phyloP scores from a whole-genome alignment of 2,329 filamentous ascomycete species.

The Mycocentrospora acerina region DNA sequence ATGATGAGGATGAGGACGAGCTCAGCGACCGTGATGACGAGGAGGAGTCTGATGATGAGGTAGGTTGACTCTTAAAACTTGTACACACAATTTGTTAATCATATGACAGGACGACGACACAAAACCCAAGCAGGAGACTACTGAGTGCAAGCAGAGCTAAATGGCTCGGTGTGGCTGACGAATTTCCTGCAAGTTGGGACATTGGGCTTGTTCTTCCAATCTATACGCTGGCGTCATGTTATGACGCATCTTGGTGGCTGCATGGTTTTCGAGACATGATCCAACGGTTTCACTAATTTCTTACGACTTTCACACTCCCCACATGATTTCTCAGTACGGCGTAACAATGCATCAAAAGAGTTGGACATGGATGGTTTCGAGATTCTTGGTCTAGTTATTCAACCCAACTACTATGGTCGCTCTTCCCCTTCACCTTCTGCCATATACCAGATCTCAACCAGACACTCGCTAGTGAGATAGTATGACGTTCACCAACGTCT shows the following conservation, averaged over 20 bases:
- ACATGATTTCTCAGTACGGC: conserved; percentile 24
- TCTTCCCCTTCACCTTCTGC: conserved; percentile 7
- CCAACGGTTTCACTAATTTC: conserved; percentile 1
- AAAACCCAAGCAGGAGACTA: conserved; percentile 49
- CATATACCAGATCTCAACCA: conserved; percentile 1
- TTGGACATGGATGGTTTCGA: conserved; percentile 17
- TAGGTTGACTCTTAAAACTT: conserved; percentile 14
- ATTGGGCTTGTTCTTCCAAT: conserved; percentile 29
- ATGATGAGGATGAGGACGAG: conserved; percentile 89
- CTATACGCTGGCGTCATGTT: conserved; percentile 37
- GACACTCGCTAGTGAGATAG: not conserved
- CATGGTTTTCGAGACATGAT: conserved; percentile 13
- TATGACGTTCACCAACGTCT: not conserved
- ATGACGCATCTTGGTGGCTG: conserved; percentile 23
- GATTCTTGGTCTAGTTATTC: conserved; percentile 25
- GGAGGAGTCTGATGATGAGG: conserved; percentile 47
- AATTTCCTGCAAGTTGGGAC: conserved; percentile 22
- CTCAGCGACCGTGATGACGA: conserved; percentile 80
- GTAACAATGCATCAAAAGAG: conserved; percentile 34
- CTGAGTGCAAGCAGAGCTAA: conserved; percentile 50
- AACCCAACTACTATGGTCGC: conserved; percentile 23
- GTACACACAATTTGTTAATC: conserved; percentile 13
- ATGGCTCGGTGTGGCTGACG: conserved; percentile 13
- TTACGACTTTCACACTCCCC: conserved; percentile 16
- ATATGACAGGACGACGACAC: conserved; percentile 40